Percentiles rank a stretch among this genome's conserved stretches.
phyloP scores from a whole-genome alignment of 257 asterid species.

The Solanum tarapatanum region DNA sequence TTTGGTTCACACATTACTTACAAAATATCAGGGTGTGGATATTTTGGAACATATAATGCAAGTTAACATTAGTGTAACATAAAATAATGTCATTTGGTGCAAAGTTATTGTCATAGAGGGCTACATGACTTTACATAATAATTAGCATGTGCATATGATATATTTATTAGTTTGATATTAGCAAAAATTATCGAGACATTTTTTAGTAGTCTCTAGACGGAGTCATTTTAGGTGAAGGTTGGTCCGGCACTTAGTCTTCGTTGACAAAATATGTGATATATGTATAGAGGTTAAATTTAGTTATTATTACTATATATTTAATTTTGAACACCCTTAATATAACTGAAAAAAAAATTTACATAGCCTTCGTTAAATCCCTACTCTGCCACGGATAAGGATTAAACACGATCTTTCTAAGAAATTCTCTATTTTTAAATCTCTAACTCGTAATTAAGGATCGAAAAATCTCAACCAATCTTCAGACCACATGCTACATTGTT shows the following conservation, averaged over 20 bases:
- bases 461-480: neutral
- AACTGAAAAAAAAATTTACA: too few species aligned
- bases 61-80: neutral
- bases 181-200: neutral
- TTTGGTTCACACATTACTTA: neutral
- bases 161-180: neutral
- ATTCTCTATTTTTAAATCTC: neutral
- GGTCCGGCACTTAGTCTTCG: fast-evolving
- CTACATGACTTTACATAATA: neutral
- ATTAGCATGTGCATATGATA: neutral
- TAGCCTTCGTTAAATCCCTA: too few species aligned
- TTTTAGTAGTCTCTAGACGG: neutral
- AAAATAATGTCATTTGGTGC: neutral
- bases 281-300: too few species aligned
- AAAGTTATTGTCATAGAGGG: neutral
- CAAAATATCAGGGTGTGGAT: neutral
- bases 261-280: too few species aligned
- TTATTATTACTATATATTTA: too few species aligned
- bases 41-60: neutral
- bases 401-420: neutral
- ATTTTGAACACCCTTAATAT: too few species aligned
- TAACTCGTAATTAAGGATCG: fast-evolving
- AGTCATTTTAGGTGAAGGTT: too few species aligned
- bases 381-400: neutral
- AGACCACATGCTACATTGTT: neutral